Evolutionary conservation across 805 yeast genomes (phyloP), one percentile per base, ranked within the genome.

Genomic region (Kuraishia molischiana): DNA sequence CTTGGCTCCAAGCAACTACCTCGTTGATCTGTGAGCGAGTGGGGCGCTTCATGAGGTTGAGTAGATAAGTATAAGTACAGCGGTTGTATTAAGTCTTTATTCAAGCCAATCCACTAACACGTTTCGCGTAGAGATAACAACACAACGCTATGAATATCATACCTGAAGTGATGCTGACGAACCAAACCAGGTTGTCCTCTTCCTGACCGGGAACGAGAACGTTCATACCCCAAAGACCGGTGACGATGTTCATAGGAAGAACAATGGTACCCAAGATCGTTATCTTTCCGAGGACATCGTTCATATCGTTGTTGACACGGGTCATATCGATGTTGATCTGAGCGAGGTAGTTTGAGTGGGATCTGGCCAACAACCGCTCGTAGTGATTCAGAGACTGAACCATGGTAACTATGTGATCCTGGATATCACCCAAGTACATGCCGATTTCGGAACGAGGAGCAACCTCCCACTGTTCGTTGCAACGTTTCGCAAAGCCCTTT

Each of bases 141-240:
- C 59, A 51, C 24, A 63, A 51, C 1, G 79, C 75, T 46, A 74
- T 61, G 1, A 61, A 18, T 10, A 65, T 40, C 79, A 75, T 72
- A 14, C 67, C 60, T 0, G 51, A 41, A 5, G 67, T 51, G 21
- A 75, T 74, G 19, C 69, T 56, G 52, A 71, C 74, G 53, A 84
- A 83, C 92, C 92, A 83, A 2, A 55, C 48, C 44, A 83, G 56
- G 5, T 76, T 69, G n/a, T 69, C 72, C 5, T 61, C 59, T 20
- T 67, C 72, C 55, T 90, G 97, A 0, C 98, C 98, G 0, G 98
- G 98, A 26, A 92, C 98, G 9, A 85, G 51, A 46, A 92, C 95
- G 62, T 92, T 92, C 98, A 92, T 92, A 40, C 98, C 98, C 97
- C 97, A 92, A 34, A 92, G 62, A 17, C 98, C 98, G 0, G 98